These are phyloP conservation scores for Colletotrichum destructivum DNA, from an alignment of 2,329 filamentous ascomycete genomes.

Conservation along the genomic window DNA sequence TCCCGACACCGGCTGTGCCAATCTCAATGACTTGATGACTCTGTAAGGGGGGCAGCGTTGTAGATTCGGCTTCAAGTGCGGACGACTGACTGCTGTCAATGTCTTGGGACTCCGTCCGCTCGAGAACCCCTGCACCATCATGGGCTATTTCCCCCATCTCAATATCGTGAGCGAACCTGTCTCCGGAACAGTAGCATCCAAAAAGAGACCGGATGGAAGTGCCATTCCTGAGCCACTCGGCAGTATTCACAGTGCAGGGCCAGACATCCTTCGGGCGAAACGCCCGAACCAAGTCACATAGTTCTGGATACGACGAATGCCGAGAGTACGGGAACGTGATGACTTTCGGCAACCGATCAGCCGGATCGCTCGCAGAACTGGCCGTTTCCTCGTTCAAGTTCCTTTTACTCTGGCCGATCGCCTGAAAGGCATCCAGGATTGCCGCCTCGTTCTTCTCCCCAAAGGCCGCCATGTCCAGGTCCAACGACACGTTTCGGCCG, in stretches of 20 bases:
- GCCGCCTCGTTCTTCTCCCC: slow-evolving; percentile 49
- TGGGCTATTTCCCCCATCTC: slow-evolving; percentile 63
- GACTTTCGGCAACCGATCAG: slow-evolving; percentile 52
- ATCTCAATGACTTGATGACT: neutral
- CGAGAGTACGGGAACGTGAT: slow-evolving; percentile 87
- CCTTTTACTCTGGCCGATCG: slow-evolving; percentile 46
- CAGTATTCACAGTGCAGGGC: slow-evolving; percentile 82
- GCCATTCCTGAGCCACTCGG: slow-evolving; percentile 71
- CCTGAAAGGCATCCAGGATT: slow-evolving; percentile 45
- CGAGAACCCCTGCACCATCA: slow-evolving; percentile 9
- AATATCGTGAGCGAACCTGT: slow-evolving; percentile 75
- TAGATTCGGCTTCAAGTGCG: neutral
- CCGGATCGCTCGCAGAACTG: neutral
- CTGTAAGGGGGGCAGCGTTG: neutral
- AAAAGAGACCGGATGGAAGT: slow-evolving; percentile 80
- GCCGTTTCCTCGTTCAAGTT: slow-evolving; percentile 20
- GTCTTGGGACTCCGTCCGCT: slow-evolving; percentile 8
- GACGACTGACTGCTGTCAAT: slow-evolving; percentile 13
- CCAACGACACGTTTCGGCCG: slow-evolving; percentile 53
- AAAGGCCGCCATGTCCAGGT: slow-evolving; percentile 49
- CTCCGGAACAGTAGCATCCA: slow-evolving; percentile 75
- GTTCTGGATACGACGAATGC: slow-evolving; percentile 88
- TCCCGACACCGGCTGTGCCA: neutral
- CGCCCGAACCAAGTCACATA: slow-evolving; percentile 77
- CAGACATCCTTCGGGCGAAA: slow-evolving; percentile 84